Conservation (phyloP, 371 early-diverging fungal species). For the Batrachochytrium dendrobatidis region DNA sequence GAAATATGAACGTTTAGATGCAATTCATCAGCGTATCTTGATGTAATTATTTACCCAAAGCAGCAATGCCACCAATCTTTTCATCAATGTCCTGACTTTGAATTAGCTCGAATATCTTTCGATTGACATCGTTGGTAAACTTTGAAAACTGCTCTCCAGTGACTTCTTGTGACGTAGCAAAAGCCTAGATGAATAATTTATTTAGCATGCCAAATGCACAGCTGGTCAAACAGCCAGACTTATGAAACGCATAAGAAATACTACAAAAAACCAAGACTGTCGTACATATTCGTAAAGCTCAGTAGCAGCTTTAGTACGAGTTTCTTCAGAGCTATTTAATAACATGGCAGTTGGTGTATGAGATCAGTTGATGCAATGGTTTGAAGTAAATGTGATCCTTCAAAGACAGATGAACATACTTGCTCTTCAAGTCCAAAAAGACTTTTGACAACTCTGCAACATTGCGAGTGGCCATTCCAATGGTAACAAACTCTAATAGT, state of each 20-base stretch:
- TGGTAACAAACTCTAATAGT: too few species aligned
- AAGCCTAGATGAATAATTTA: conserved; percentile 36
- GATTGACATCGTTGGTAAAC: conserved; percentile 67
- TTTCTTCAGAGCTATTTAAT: conserved; percentile 12
- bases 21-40: too few species aligned
- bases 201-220: not conserved
- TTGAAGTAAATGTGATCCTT: not conserved
- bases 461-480: too few species aligned
- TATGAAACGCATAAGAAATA: not conserved
- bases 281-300: conserved; percentile 44
- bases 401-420: not conserved
- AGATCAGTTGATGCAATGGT: not conserved
- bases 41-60: conserved; percentile 64
- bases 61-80: conserved; percentile 68
- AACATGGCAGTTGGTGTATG: not conserved
- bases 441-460: not conserved
- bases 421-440: not conserved
- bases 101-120: conserved; percentile 64
- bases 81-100: conserved; percentile 59
- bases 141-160: conserved; percentile 59
- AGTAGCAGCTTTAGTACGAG: conserved; percentile 46
- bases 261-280: not conserved
- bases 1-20: too few species aligned
- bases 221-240: not conserved
- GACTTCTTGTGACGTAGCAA: conserved; percentile 54